Evolutionary conservation across 2,329 filamentous ascomycete genomes (phyloP), one percentile per base, ranked within the genome.

Genomic region (Polytolypa hystricis): DNA sequence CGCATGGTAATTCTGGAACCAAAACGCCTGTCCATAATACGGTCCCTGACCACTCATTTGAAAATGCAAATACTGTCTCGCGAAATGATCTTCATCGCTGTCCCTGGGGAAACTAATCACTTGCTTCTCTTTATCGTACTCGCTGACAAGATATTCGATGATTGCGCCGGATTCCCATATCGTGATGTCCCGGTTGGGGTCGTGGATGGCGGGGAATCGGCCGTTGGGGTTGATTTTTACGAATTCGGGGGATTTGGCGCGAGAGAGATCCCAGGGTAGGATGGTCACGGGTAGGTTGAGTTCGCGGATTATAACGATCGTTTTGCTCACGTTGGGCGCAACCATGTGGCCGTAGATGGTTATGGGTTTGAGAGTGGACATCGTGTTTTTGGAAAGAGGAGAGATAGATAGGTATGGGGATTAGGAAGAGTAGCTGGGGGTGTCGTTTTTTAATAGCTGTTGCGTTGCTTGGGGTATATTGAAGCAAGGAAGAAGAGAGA

Each of bases 81-180:
- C 47, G 16, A 48, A 54, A 37, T 56, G 56, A 27, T 59, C 51
- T 38, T 63, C 55, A 0, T 48, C 47, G 14, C 52, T 45, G n/a
- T 52, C 49, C 4, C 50, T 48, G 4, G 51, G 45, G 48, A 64
- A 69, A 40, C 55, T 60, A 39, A 69, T 44, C 38, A 55, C 62
- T 25, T 58, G 45, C n/a, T n/a, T n/a, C 5, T 61, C 47, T 25
- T 48, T 60, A 49, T 71, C 66, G 52, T 70, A 70, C 8, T 46
- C 53, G 19, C 62, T 58, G 37, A 57, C 39, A 2, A 61, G 48
- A 35, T 60, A 72, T 40, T 65, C 58, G 39, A 72, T 47, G 46
- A 70, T 69, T 8, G 69, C 68, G 16, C 64, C 65, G 11, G 61
- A 65, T 47, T 71, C 67, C 62, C 65, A 72, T 27, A 68, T 56